Conservation (phyloP, 1,139 yeast genomes). For the Geotrichum candidum region DNA sequence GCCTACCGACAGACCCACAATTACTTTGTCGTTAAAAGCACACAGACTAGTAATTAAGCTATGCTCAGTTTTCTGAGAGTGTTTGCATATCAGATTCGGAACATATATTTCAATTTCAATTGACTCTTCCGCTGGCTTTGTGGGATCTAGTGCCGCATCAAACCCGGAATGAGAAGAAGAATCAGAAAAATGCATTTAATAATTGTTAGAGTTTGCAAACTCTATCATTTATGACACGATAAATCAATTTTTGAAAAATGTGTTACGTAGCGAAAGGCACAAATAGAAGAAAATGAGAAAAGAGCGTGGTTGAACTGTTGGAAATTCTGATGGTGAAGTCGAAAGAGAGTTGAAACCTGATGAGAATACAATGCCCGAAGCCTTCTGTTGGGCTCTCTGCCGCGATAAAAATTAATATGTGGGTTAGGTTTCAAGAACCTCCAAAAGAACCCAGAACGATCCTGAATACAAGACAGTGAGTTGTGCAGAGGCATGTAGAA, state of each 20-base stretch:
- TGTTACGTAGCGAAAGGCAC: background rate
- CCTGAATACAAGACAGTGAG: background rate
- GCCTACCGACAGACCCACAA: constrained; percentile 28
- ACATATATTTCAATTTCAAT: constrained; percentile 5
- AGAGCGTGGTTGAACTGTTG: background rate
- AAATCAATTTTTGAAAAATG: background rate
- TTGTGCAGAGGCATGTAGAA: no score
- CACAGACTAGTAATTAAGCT: constrained; percentile 2
- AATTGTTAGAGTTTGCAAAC: background rate
- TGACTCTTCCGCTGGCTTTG: background rate
- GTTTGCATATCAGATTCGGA: constrained; percentile 2
- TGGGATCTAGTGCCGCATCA: background rate
- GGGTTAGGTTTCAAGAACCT: background rate
- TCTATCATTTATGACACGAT: background rate
- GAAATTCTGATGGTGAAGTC: background rate
- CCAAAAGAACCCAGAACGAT: background rate
- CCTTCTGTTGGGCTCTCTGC: background rate
- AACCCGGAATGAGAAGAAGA: background rate
- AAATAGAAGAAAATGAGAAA: background rate
- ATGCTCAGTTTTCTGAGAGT: background rate
- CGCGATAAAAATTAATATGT: background rate
- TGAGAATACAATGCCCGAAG: background rate
- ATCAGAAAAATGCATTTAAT: background rate
- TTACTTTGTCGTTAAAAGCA: constrained; percentile 28
- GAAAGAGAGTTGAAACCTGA: background rate